Base-by-base conservation (phyloP, 1,284 basidiomycete species). In the Mrakiaceae sp. region DNA sequence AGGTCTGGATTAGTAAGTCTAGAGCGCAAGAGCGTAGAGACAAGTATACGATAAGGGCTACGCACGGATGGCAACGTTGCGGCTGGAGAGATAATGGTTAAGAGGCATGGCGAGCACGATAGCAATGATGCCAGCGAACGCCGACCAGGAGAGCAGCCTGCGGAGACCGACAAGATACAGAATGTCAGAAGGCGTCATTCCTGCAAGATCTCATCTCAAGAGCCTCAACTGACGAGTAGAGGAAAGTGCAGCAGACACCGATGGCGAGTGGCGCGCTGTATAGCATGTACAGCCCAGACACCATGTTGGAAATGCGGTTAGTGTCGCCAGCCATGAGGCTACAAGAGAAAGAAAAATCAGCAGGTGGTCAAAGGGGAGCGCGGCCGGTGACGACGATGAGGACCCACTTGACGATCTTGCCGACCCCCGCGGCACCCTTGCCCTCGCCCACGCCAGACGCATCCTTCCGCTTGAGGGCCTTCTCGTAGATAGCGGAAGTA, bases 401-500 rank as follows among this genome's bases (percentile, higher is more conserved):
- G 49, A 51, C 49, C 11, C 49, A 51, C 11, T 79, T 77, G 66
- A 80, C 77, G n/a, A 79, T 73, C 69, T 79, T 79, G 47, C 79
- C 79, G 1, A 77, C 74, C 64, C 79, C 78, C 5, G 79, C 79
- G 42, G 73, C 71, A 6, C 57, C 63, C 67, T 72, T 72, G 58
- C 68, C 71, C 78, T 82, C 77, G 2, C 88, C 78, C 42, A 90
- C 80, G 0, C 90, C 91, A 0, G 87, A 87, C 66, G 86, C 86
- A 73, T 96, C 91, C 72, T 85, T 87, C 42, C 90, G 80, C 72
- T 87, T 87, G 52, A 96, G 78, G 0, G 92, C 86, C 74, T 96
- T 96, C 74, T 92, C 87, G 71, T 94, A 97, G 63, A 96, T 87
- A 0, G 87, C 79, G 0, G 86, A 80, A 81, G 87, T 88, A n/a